Evolutionary conservation across 2,329 filamentous ascomycete species (phyloP).

Genomic region (Xylaria multiplex): DNA sequence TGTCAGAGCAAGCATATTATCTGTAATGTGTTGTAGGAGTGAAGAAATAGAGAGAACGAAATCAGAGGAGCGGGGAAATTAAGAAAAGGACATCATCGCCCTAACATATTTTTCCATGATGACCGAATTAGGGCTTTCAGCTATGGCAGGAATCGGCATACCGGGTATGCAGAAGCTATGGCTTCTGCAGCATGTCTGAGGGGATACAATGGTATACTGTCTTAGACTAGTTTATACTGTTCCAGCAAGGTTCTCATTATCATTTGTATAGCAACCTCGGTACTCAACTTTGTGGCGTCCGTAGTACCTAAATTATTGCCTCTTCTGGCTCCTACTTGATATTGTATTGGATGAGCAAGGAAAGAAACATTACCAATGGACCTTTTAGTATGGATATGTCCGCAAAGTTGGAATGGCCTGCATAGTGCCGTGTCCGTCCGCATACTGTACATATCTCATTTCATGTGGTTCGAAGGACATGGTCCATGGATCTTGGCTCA

Average conservation of each 20-base stretch:
- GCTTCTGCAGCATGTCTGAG: background rate
- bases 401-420: slow-evolving; percentile 2
- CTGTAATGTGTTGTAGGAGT: no score
- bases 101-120: background rate
- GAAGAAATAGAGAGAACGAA: background rate
- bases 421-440: background rate
- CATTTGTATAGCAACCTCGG: background rate
- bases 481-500: slow-evolving; percentile 4
- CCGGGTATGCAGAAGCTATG: background rate
- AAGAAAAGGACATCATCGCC: background rate
- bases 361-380: background rate
- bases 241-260: slow-evolving; percentile 3
- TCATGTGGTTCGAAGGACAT: background rate
- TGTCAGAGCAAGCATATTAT: background rate
- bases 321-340: slow-evolving; percentile 15
- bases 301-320: slow-evolving; percentile 18
- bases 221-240: slow-evolving; percentile 1
- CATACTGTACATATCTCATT: background rate
- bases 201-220: background rate
- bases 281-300: slow-evolving; percentile 6
- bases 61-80: background rate
- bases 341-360: slow-evolving; percentile 24
- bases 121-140: background rate
- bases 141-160: background rate
- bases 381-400: background rate